Evolutionary conservation across 202 grass and related monocot species (phyloP), one percentile per base, ranked within the genome.

Genomic region (Panicum virgatum): DNA sequence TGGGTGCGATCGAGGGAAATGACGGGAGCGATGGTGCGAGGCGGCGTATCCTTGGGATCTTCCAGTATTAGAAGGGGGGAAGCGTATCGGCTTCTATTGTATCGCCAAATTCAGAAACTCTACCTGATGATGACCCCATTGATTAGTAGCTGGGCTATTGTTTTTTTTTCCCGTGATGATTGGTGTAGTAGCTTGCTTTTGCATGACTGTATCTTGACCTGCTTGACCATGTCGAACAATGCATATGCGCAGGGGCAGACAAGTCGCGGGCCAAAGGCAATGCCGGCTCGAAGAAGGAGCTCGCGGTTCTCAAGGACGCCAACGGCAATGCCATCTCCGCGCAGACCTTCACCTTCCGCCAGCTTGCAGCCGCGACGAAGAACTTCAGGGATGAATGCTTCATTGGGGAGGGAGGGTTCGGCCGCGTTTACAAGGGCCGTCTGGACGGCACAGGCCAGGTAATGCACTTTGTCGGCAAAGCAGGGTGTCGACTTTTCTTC

Each of bases 351-450:
- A 93, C 96, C 75, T 99, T 94, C 84, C 89, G 96, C 15, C 89
- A 99, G 86, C 96, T 99, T 53, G 89, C 81, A 0, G 60, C 70
- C 0, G 96, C 93, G 0, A 96, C 96, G 1, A 86, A 63, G 72
- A 99, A 99, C 83, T 99, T 99, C 86, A 99, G 91, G 70, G 89
- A 89, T 40, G 96, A 99, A 47, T 92, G 85, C 61, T 94, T 99
- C 66, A 86, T 99, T 25, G 96, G 96, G 47, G 96, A 99, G 79
- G 96, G 96, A 26, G 96, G 96, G 4, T 99, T 99, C 2, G 96
- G 96, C 0, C 87, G 91, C 15, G 96, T 99, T 25, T 99, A 99
- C 82, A 96, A 50, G 90, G 96, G 93, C 48, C 85, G 75, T 10
- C 83, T 99, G 34, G 96, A 94, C n/a, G 86, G 84, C 91, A 90